Evolutionary conservation across 2,329 filamentous ascomycete species (phyloP).

Genomic region (Geosmithia putterillii): DNA sequence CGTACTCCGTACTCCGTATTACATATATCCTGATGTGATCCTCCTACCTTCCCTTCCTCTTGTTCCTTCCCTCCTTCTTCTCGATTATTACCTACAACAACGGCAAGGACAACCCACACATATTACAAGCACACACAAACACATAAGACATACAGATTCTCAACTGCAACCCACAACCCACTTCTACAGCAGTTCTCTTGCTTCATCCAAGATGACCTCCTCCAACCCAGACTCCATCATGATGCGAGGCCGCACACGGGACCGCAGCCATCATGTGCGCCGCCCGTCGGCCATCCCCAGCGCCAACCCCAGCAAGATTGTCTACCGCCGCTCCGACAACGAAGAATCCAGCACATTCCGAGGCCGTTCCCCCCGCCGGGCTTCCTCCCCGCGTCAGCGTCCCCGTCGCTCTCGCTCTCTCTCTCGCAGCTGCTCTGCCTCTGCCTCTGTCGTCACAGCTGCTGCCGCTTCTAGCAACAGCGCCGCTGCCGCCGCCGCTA

Average conservation of each 20-base stretch:
- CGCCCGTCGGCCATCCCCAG: background rate
- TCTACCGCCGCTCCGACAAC: slow-evolving; percentile 5
- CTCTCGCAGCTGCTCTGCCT: slow-evolving; percentile 4
- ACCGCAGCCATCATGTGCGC: slow-evolving; percentile 17
- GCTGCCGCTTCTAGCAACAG: background rate
- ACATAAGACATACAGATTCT: too few species aligned
- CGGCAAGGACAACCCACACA: background rate
- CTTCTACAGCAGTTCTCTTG: slow-evolving; percentile 1
- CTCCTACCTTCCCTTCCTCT: background rate
- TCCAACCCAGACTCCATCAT: slow-evolving; percentile 13
- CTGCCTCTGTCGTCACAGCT: background rate
- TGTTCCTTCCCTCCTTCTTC: background rate
- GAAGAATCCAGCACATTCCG: slow-evolving; percentile 24
- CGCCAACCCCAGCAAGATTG: slow-evolving; percentile 4
- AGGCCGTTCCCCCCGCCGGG: slow-evolving; percentile 25
- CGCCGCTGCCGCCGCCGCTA: slow-evolving; percentile 14
- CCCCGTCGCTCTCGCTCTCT: background rate
- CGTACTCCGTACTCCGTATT: background rate
- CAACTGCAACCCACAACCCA: background rate
- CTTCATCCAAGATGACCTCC: slow-evolving; percentile 9
- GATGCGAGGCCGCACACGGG: slow-evolving; percentile 25
- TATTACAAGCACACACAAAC: background rate
- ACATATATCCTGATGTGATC: background rate
- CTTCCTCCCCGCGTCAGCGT: slow-evolving; percentile 20
- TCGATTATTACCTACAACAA: background rate